Percentiles rank a stretch among this genome's conserved stretches.
These are phyloP conservation scores for Serendipita sp. DNA, from an alignment of 768 basidiomycete species.

Conservation along the genomic window DNA sequence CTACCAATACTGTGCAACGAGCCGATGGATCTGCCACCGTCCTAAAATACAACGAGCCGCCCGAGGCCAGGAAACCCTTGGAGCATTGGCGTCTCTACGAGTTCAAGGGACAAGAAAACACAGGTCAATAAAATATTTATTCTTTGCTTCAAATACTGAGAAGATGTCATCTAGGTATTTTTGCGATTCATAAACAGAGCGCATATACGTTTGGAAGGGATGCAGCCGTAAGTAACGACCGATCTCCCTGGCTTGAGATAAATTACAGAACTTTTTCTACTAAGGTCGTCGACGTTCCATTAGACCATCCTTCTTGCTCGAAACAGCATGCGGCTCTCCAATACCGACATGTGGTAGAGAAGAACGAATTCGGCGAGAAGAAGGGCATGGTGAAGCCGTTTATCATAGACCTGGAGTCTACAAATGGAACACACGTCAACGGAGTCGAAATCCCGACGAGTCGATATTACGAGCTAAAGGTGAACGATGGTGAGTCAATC, in stretches of 20 bases:
- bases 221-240: constrained; percentile 41
- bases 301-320: constrained; percentile 94
- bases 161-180: constrained; percentile 41
- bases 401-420: constrained; percentile 96
- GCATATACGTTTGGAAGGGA: constrained; percentile 91
- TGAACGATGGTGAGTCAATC: constrained; percentile 50
- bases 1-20: constrained; percentile 78
- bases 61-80: constrained; percentile 85
- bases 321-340: constrained; percentile 98
- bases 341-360: constrained; percentile 72
- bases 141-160: neutral
- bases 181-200: constrained; percentile 88
- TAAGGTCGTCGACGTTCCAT: constrained; percentile 44
- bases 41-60: constrained; percentile 96
- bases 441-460: constrained; percentile 70
- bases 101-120: constrained; percentile 88
- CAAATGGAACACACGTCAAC: constrained; percentile 89
- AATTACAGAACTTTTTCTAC: constrained; percentile 8
- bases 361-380: constrained; percentile 69
- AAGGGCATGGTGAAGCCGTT: constrained; percentile 84
- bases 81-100: constrained; percentile 92
- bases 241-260: constrained; percentile 17
- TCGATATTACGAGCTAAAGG: constrained; percentile 71
- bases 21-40: constrained; percentile 65
- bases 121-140: constrained; percentile 41